A percentile compares a stretch with the other conserved stretches of the same genome.
Conservation (phyloP, 2,329 filamentous ascomycete species). For the Xylariaceae sp. region DNA sequence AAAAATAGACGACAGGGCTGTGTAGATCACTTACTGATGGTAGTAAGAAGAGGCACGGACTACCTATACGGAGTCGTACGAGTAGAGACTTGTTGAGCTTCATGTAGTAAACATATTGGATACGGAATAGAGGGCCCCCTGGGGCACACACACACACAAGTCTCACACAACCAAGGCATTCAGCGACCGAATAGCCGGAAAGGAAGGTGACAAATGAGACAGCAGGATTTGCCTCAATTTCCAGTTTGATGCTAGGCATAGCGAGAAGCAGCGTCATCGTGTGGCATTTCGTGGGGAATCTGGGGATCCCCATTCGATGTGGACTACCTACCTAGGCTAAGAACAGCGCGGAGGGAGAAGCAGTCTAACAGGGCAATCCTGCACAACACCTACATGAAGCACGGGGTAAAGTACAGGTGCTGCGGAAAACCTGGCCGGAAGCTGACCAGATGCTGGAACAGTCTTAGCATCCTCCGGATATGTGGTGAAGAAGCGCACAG, state of each 20-base stretch:
- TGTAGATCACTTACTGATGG: background rate
- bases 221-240: too few species aligned
- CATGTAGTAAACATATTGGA: too few species aligned
- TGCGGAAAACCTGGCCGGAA: slow-evolving; percentile 13
- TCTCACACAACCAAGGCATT: background rate
- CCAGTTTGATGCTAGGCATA: too few species aligned
- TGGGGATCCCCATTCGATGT: too few species aligned
- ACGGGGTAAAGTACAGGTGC: background rate
- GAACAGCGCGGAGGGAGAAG: slow-evolving; percentile 8
- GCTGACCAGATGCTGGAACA: background rate
- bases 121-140: too few species aligned
- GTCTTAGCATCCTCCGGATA: slow-evolving; percentile 2
- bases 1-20: background rate
- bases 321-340: background rate
- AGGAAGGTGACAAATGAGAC: background rate
- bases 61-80: too few species aligned
- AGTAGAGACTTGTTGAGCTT: too few species aligned
- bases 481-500: background rate
- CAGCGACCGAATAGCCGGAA: background rate
- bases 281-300: background rate
- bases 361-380: slow-evolving; percentile 4
- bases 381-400: background rate
- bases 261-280: background rate
- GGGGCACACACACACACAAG: too few species aligned
- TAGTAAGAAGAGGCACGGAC: background rate